Conservation (phyloP, 257 asterid species). For the Nicotiana benthamiana region DNA sequence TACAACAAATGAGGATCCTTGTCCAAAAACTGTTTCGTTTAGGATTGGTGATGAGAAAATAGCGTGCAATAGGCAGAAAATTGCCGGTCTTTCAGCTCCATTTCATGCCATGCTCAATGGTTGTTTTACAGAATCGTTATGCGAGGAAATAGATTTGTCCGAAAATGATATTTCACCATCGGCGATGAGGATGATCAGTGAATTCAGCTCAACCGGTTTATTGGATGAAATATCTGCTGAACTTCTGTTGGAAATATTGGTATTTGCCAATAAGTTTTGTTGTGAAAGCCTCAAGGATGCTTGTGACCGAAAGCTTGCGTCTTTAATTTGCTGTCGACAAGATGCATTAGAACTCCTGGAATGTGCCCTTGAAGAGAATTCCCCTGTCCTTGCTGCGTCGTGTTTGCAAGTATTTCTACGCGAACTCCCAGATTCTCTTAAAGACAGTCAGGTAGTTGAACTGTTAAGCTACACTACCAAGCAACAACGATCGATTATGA, state of each 20-base stretch:
- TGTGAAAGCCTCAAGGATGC: conserved; percentile 87
- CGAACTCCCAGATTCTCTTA: conserved; percentile 65
- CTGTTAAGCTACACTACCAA: conserved; percentile 50
- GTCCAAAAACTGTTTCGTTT: conserved; percentile 45
- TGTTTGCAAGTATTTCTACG: conserved; percentile 82
- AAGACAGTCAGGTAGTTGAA: conserved; percentile 58
- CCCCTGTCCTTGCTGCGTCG: conserved; percentile 80
- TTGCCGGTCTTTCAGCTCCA: conserved; percentile 80
- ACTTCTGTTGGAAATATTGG: conserved; percentile 78
- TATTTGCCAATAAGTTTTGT: conserved; percentile 88
- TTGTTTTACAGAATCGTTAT: conserved; percentile 65
- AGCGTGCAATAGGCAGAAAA: conserved; percentile 60
- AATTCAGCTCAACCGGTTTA: conserved; percentile 51
- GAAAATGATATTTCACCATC: conserved; percentile 66
- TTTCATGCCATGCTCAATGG: conserved; percentile 93
- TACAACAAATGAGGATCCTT: conserved; percentile 5
- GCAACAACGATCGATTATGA: conserved; percentile 65
- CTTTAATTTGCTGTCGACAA: conserved; percentile 59
- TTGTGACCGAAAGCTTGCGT: conserved; percentile 82
- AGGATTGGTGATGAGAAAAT: conserved; percentile 65
- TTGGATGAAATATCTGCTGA: conserved; percentile 43
- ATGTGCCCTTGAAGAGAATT: conserved; percentile 78
- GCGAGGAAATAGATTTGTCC: conserved; percentile 76
- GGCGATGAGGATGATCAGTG: conserved; percentile 58
- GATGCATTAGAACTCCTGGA: conserved; percentile 89